Conservation (phyloP, 1,139 yeast species). For the Geotrichum aggregatum region DNA sequence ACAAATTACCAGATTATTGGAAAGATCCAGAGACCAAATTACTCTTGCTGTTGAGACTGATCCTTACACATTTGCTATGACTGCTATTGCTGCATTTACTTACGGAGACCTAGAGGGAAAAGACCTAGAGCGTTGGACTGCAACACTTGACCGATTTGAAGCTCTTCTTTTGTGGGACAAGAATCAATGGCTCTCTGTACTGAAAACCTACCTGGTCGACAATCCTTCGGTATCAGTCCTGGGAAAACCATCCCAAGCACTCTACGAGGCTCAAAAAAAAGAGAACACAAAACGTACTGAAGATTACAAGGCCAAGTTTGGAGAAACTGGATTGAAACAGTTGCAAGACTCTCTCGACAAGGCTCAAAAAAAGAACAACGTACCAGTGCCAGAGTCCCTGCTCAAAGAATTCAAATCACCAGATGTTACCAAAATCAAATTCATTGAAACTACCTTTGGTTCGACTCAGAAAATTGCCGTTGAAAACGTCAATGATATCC, state of each 20-base stretch:
- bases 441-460: constrained; percentile 65
- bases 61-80: constrained; percentile 56
- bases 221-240: constrained; percentile 70
- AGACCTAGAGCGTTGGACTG: constrained; percentile 53
- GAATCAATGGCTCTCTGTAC: constrained; percentile 61
- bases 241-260: constrained; percentile 66
- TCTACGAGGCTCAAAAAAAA: constrained; percentile 52
- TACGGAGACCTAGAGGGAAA: constrained; percentile 67
- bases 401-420: constrained; percentile 62
- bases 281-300: constrained; percentile 50
- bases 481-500: constrained; percentile 27
- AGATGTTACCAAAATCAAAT: constrained; percentile 68
- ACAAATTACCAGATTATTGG: constrained; percentile 63
- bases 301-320: constrained; percentile 51
- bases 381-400: constrained; percentile 67
- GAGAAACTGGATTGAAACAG: constrained; percentile 56
- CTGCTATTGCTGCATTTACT: constrained; percentile 72
- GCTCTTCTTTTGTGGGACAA: constrained; percentile 56
- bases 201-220: constrained; percentile 53
- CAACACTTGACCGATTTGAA: constrained; percentile 59
- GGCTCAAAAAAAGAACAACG: constrained; percentile 68
- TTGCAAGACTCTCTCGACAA: constrained; percentile 49
- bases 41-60: constrained; percentile 64
- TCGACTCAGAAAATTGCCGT: constrained; percentile 46
- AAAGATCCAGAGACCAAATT: constrained; percentile 60